Conservation (phyloP, 352 stramenopile genomes). For the Vaucheria bursata region DNA sequence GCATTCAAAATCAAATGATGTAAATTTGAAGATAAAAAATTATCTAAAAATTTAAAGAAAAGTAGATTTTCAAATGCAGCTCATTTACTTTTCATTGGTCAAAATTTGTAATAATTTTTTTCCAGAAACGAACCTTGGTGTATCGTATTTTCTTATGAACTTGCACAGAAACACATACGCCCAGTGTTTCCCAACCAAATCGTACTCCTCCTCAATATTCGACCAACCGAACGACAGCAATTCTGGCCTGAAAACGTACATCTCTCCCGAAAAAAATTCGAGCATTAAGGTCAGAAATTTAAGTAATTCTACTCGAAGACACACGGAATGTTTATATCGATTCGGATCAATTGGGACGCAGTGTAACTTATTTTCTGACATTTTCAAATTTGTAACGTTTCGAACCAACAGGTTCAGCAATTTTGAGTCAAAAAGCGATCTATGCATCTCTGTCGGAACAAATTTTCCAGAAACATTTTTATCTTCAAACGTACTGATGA, state of each 20-base stretch:
- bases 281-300: conserved; percentile 90
- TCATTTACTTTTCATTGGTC: background rate
- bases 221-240: conserved; percentile 97
- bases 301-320: conserved; percentile 58
- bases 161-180: conserved; percentile 92
- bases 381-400: background rate
- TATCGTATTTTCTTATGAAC: conserved; percentile 91
- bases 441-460: background rate
- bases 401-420: background rate
- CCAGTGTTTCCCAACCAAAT: conserved; percentile 73
- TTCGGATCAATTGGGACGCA: too few relatives aligned
- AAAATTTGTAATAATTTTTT: too few relatives aligned
- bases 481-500: background rate
- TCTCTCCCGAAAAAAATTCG: conserved; percentile 80
- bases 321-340: conserved; percentile 14
- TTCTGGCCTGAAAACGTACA: conserved; percentile 85
- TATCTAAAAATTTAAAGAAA: background rate
- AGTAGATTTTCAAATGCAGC: background rate
- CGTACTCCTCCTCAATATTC: conserved; percentile 31
- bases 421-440: background rate
- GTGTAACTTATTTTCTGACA: conserved; percentile 56
- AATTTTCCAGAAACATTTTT: background rate
- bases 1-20: too few relatives aligned
- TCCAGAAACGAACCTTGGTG: conserved; percentile 86
- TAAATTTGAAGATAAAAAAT: background rate